A percentile compares a stretch with the other conserved stretches of the same genome.
Conservation (phyloP, 768 basidiomycete genomes). For the Sporobolomyces pararoseus region DNA sequence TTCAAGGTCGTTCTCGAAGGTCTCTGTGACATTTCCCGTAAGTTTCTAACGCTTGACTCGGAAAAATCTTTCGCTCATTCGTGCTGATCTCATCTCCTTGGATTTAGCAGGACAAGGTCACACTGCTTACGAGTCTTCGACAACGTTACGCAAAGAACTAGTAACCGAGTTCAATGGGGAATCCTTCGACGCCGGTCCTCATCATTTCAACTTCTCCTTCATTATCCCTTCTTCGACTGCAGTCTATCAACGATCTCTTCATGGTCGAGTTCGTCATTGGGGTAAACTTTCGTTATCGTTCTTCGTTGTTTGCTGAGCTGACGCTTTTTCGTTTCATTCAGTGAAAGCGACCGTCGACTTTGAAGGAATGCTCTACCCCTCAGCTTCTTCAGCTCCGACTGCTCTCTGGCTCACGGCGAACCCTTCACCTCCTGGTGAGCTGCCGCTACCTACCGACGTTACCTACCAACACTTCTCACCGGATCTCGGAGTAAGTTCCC, state of each 20-base stretch:
- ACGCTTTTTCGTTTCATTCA: neutral
- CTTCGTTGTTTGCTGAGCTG: neutral
- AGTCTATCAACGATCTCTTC: neutral
- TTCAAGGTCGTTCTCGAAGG: slow-evolving; percentile 38
- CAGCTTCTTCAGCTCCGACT: neutral
- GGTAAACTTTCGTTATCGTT: neutral
- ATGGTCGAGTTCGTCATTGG: slow-evolving; percentile 21
- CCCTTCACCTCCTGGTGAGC: slow-evolving; percentile 20
- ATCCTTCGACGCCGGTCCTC: slow-evolving; percentile 17
- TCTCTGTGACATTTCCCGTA: slow-evolving; percentile 14
- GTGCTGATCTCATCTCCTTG: no score
- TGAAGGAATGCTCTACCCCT: neutral
- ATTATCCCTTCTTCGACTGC: slow-evolving; percentile 23
- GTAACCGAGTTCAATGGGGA: slow-evolving; percentile 12
- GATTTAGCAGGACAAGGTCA: slow-evolving; percentile 10
- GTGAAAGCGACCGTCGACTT: slow-evolving; percentile 34
- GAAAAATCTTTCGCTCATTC: neutral
- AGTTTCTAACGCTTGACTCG: neutral
- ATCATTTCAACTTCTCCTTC: slow-evolving; percentile 33
- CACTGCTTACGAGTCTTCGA: slow-evolving; percentile 6
- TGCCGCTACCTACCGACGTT: slow-evolving; percentile 18
- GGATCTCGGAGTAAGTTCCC: slow-evolving; percentile 19
- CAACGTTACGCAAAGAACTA: slow-evolving; percentile 20
- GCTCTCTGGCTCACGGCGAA: slow-evolving; percentile 26
- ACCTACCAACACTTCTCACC: slow-evolving; percentile 15